Base-by-base conservation (phyloP, 495 filamentous ascomycete species). In the Aspergillus diversus region DNA sequence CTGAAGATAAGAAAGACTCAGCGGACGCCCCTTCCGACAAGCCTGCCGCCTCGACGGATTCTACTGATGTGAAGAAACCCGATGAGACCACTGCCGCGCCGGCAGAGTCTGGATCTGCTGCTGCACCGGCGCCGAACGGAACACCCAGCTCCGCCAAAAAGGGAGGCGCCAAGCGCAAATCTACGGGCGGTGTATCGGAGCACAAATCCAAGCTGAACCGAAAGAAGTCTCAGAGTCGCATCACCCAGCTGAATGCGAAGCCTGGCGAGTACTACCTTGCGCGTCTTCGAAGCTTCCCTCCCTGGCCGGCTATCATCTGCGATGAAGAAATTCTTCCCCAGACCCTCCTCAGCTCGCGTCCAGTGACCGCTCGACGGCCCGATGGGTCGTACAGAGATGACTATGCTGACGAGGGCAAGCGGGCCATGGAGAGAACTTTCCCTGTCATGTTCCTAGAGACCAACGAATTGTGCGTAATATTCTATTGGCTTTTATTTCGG, bases 381-480 rank as follows among this genome's bases (percentile, higher is more conserved):
- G 92, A 96, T 76, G 93, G 93, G 34, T 88, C 89, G 3, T 94
- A 92, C 76, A 87, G 90, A 52, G 90, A 90, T 52, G 92, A 92
- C 66, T 94, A 90, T 71, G 84, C 86, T 33, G 92, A 95, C 67
- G 92, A 86, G 60, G 92, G 89, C 62, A 93, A 92, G 80, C 89
- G 92, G 58, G 88, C 82, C 16, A 83, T 86, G 43, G 92, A 97
- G 73, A 84, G 93, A 47, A 92, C 90, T 5, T 97, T 90, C 73
- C 92, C 93, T 3, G 87, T 97, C 64, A 97, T 97, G 93, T 97
- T 95, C 75, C 80, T 97, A 58, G 81, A 87, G 61, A 96, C 92
- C 57, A 96, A 97, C 72, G 92, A 97, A 81, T 97, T 97, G 93
- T 97, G 79, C 84, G 93, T 87, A 9, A 7, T 51, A 27, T 27